A percentile compares a stretch with the other conserved stretches of the same genome.
These are phyloP conservation scores for Ustilago esculenta DNA, from an alignment of 1,284 basidiomycete species.

Conservation along the genomic window DNA sequence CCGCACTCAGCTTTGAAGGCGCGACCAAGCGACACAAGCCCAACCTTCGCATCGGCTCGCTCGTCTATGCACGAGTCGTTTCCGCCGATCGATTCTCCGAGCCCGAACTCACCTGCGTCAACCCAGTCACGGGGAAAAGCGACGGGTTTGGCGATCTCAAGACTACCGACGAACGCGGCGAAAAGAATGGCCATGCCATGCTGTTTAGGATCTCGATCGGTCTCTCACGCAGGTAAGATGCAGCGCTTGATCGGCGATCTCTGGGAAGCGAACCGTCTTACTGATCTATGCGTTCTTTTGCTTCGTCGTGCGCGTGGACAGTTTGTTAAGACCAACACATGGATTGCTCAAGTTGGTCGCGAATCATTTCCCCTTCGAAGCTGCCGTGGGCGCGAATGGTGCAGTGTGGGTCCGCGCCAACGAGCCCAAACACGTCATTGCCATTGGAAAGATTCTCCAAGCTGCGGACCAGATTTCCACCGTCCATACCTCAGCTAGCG, in stretches of 20 bases:
- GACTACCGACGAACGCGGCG: conserved; percentile 36
- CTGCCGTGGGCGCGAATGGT: conserved; percentile 62
- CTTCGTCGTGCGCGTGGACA: not conserved
- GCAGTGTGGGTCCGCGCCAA: conserved; percentile 56
- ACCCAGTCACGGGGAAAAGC: conserved; percentile 55
- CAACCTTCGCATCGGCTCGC: conserved; percentile 58
- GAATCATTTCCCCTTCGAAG: conserved; percentile 61
- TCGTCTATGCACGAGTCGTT: conserved; percentile 61
- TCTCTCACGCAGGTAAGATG: conserved; percentile 35
- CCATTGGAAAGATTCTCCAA: conserved; percentile 50
- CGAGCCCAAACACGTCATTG: conserved; percentile 48
- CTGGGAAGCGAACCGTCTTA: too few species aligned
- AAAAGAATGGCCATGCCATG: conserved; percentile 35
- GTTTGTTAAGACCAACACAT: conserved; percentile 46
- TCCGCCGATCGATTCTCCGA: conserved; percentile 56
- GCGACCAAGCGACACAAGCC: conserved; percentile 65
- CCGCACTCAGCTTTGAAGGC: conserved; percentile 63
- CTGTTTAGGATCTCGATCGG: conserved; percentile 39
- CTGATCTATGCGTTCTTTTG: not conserved
- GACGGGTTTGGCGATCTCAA: conserved; percentile 64
- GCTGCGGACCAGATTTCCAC: conserved; percentile 28
- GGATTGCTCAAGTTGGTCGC: conserved; percentile 49
- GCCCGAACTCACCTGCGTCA: conserved; percentile 63
- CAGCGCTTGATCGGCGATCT: too few species aligned
- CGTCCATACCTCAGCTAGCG: not conserved